Evolutionary conservation across 2,329 filamentous ascomycete genomes (phyloP).

Genomic region (Botrytis hyacinthi): DNA sequence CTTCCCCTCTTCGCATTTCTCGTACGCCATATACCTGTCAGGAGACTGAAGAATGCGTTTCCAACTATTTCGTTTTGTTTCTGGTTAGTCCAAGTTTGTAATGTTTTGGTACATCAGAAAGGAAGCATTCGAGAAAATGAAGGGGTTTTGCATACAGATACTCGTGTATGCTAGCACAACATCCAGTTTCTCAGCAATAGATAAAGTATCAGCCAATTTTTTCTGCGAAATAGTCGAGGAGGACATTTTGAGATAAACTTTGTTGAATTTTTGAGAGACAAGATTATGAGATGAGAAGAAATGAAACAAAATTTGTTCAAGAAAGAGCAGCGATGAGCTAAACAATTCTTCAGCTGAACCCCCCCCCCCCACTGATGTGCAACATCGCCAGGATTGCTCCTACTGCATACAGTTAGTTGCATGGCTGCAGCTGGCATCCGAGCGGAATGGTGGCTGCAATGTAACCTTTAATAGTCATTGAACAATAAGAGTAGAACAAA

Average conservation of each 20-base stretch:
- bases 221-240: conserved; percentile 31
- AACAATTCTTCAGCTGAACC: background rate
- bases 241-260: conserved; percentile 15
- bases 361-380: background rate
- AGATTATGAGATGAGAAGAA: background rate
- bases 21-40: conserved; percentile 27
- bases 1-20: conserved; percentile 24
- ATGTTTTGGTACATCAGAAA: background rate
- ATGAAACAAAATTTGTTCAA: background rate
- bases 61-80: conserved; percentile 25
- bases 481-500: background rate
- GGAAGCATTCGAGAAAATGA: background rate
- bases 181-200: conserved; percentile 32
- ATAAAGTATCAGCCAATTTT: conserved; percentile 21
- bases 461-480: background rate
- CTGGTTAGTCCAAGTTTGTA: background rate
- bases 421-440: background rate
- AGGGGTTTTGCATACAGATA: conserved; percentile 24
- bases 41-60: conserved; percentile 24
- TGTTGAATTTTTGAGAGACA: background rate
- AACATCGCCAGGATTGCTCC: background rate
- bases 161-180: conserved; percentile 24
- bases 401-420: background rate
- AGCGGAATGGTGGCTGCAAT: background rate
- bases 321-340: background rate